Conservation (phyloP, 2,329 filamentous ascomycete species). For the Diaporthe ilicicola region DNA sequence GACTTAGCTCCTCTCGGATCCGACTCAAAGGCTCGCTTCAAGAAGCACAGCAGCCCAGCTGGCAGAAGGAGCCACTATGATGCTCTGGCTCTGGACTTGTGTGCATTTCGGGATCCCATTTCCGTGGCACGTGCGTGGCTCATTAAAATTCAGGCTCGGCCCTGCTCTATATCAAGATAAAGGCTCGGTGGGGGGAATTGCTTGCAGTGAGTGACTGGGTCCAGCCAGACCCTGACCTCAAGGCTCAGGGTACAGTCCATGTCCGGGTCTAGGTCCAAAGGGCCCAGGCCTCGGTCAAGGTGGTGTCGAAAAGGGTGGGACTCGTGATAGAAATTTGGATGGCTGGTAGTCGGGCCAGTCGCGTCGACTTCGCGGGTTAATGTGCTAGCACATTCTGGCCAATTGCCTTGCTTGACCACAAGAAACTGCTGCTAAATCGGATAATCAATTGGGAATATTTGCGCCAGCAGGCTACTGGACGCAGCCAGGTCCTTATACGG, state of each 20-base stretch:
- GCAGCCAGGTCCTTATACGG: background rate
- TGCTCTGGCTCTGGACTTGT: background rate
- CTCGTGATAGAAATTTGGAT: background rate
- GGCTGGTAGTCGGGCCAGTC: background rate
- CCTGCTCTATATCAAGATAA: background rate
- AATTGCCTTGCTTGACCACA: background rate
- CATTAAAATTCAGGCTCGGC: background rate
- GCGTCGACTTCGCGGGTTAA: background rate
- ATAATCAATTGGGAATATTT: background rate
- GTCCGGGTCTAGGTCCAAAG: background rate
- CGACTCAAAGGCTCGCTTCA: background rate
- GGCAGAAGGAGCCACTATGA: background rate
- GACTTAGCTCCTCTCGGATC: background rate
- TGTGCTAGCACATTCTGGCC: background rate
- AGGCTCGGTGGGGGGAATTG: background rate
- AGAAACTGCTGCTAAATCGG: background rate
- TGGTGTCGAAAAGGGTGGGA: constrained; percentile 8
- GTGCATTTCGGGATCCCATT: background rate
- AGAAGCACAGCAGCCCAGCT: background rate
- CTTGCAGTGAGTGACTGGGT: no score
- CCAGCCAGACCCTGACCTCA: background rate
- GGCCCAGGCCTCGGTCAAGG: background rate
- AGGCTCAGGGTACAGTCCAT: background rate
- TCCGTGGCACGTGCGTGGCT: background rate
- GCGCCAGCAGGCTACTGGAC: background rate